Evolutionary conservation across 208 protist species (phyloP).

Genomic region (Trichomonas gallinae): DNA sequence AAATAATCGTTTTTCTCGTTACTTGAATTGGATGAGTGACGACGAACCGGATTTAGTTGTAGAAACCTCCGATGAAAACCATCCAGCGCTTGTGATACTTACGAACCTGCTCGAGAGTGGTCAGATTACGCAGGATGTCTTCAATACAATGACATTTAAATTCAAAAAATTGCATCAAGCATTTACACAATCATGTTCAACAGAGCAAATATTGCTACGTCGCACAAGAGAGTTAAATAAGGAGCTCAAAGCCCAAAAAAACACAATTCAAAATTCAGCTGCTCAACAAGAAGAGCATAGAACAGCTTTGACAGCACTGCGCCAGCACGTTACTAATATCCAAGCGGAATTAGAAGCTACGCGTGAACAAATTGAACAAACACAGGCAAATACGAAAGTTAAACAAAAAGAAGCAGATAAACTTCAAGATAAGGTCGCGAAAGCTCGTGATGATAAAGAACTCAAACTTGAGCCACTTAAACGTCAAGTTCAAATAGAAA

Average conservation of each 20-base stretch:
- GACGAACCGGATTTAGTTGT: not conserved
- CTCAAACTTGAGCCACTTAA: not conserved
- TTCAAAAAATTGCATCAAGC: slow-evolving; percentile 20
- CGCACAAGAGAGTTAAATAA: not conserved
- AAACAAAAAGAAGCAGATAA: slow-evolving; percentile 5
- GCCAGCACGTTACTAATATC: not conserved
- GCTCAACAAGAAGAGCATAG: not conserved
- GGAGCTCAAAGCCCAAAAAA: not conserved
- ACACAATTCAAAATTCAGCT: not conserved
- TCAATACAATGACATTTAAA: not conserved
- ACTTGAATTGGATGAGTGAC: not conserved
- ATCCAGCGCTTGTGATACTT: not conserved
- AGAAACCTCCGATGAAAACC: not conserved
- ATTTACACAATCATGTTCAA: not conserved
- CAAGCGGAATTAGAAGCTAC: not conserved
- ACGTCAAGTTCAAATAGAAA: not conserved
- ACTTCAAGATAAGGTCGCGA: not conserved
- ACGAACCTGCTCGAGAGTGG: not conserved
- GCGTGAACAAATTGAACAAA: not conserved
- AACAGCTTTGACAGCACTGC: not conserved
- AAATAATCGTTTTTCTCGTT: not conserved
- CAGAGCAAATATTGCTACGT: not conserved
- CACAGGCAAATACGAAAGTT: not conserved
- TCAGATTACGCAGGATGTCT: not conserved
- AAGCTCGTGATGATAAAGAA: not conserved